Base-by-base conservation (phyloP, 2,329 filamentous ascomycete genomes). In the Monilinia fructicola region DNA sequence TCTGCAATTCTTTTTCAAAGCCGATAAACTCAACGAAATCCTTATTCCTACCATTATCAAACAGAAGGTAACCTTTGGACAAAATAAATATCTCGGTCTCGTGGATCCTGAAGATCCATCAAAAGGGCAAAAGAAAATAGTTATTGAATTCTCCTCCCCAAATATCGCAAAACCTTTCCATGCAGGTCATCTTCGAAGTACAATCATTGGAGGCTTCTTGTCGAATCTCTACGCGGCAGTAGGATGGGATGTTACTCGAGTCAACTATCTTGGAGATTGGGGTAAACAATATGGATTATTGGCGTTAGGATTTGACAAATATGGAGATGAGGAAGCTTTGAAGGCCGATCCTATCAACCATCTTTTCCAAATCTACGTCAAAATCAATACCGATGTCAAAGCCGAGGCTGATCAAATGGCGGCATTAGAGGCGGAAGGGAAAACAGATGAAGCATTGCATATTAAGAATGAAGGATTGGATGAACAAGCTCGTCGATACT, bases 131-230 rank as follows among this genome's bases (percentile, higher is more conserved):
- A 82, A 81, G 73, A 79, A 77, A 73, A 83, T 89, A 54, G 85
- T 95, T 62, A 85, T 95, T 73, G 91, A 95, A 75, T 95, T 94
- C 78, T 92, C 89, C 10, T 93, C 90, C 10, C 91, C 92, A 61
- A 95, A 95, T 77, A 93, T 95, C 68, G 91, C 91, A 55, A 94
- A 94, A 79, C 91, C 89, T 28, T 92, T 93, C 78, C 87, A 91
- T 74, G 88, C 88, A 28, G 88, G 87, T 7, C 90, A 93, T 79
- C 80, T 93, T 71, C 83, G 90, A 73, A 91, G 88, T 74, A 93
- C 90, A 61, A 91, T 93, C 70, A 90, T 92, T 66, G 90, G 90
- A 54, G 88, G 87, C 40, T 91, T 90, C 76, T 78, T 92, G 26
- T 81, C 87, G 28, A 91, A 91, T 73, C 76, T 92, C 2, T 90